Conservation (phyloP, 2,329 filamentous ascomycete genomes). For the Huntiella savannae region DNA sequence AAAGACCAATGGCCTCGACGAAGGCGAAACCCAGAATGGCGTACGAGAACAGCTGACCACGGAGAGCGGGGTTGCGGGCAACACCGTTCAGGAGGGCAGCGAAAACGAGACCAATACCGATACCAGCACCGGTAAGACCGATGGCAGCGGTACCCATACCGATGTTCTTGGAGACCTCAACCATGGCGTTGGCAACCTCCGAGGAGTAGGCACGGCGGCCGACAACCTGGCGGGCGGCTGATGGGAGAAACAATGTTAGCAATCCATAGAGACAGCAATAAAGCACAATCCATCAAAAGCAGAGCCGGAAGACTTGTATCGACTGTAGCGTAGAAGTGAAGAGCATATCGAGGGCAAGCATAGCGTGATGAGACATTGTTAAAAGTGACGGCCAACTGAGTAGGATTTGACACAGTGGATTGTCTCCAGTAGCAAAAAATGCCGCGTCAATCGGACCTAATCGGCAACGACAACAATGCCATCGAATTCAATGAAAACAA, state of each 20-base stretch:
- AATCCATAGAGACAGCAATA: not conserved
- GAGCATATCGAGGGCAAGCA: not conserved
- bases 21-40: constrained; percentile 92
- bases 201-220: constrained; percentile 65
- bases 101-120: constrained; percentile 92
- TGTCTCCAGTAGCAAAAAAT: no score
- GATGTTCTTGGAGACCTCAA: constrained; percentile 79
- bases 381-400: no score
- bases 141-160: constrained; percentile 81
- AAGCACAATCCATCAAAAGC: no score
- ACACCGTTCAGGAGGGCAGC: constrained; percentile 74
- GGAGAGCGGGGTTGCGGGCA: constrained; percentile 84
- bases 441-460: no score
- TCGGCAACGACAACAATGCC: no score
- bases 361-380: constrained; percentile 1
- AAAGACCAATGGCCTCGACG: constrained; percentile 80
- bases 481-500: no score
- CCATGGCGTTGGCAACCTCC: constrained; percentile 73
- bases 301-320: no score
- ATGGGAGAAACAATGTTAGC: constrained; percentile 6
- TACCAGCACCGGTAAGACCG: constrained; percentile 81
- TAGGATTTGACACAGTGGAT: no score
- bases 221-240: constrained; percentile 24
- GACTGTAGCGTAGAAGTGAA: not conserved
- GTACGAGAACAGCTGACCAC: constrained; percentile 90